phyloP scores from a whole-genome alignment of 2,329 filamentous ascomycete species.

The Aureobasidium sp. region DNA sequence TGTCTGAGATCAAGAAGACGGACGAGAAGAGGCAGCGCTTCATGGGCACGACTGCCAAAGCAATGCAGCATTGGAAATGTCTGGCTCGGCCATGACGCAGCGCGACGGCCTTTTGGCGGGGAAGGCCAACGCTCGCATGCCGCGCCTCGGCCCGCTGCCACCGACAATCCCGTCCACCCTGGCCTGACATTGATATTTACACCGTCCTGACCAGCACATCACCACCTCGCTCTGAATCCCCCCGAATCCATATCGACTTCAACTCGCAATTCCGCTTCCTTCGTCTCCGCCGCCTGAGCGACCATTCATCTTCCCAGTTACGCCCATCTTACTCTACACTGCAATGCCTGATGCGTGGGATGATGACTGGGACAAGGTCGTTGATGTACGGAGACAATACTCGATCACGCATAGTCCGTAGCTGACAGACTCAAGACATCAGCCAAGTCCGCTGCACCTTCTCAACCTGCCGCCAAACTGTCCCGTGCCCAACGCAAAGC shows the following conservation, averaged over 20 bases:
- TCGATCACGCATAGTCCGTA: slow-evolving; percentile 14
- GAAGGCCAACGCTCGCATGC: background rate
- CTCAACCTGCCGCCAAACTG: slow-evolving; percentile 43
- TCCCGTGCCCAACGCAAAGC: slow-evolving; percentile 72
- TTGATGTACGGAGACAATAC: slow-evolving; percentile 51
- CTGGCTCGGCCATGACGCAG: slow-evolving; percentile 4
- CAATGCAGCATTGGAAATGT: background rate
- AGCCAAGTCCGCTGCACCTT: slow-evolving; percentile 27
- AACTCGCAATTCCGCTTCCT: no score
- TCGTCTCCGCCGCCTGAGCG: no score
- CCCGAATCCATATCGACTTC: no score
- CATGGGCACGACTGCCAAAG: no score
- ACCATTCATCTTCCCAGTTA: background rate
- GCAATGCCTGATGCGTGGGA: slow-evolving; percentile 75
- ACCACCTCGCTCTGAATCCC: background rate
- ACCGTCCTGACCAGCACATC: no score
- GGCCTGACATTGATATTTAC: no score
- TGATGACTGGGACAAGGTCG: slow-evolving; percentile 78
- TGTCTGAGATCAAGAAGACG: no score
- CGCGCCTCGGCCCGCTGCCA: background rate
- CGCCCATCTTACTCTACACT: background rate
- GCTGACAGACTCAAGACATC: slow-evolving; percentile 28
- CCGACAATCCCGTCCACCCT: slow-evolving; percentile 23
- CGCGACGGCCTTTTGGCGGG: no score
- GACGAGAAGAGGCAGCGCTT: no score